These are phyloP conservation scores for Apiospora koreana DNA, from an alignment of 2,329 filamentous ascomycete genomes.

Conservation along the genomic window DNA sequence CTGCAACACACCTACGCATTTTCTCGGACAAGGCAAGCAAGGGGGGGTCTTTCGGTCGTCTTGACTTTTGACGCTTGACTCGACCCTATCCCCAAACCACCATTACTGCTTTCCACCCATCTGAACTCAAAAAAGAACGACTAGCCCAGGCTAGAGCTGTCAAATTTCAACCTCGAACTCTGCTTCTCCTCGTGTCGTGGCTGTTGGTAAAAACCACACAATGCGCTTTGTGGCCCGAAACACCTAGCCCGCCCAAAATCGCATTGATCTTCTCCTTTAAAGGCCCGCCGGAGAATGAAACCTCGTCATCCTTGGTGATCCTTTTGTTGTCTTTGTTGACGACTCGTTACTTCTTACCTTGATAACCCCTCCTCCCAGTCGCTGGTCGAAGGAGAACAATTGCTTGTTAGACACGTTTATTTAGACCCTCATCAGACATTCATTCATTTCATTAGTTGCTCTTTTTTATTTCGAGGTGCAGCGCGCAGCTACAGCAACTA, in stretches of 20 bases:
- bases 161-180: background rate
- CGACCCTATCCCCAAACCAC: background rate
- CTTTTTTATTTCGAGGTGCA: background rate
- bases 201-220: background rate
- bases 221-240: conserved; percentile 7
- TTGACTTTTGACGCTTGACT: background rate
- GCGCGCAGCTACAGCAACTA: background rate
- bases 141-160: background rate
- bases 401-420: conserved; percentile 1
- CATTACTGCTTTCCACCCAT: background rate
- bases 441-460: background rate
- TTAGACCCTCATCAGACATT: background rate
- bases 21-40: background rate
- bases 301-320: conserved; percentile 5
- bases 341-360: background rate
- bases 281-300: background rate
- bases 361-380: background rate
- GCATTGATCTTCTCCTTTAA: conserved; percentile 6
- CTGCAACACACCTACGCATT: background rate
- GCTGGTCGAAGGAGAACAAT: conserved; percentile 6
- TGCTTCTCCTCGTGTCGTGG: background rate
- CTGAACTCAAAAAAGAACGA: background rate
- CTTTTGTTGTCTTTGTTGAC: background rate
- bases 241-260: background rate
- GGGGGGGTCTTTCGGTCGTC: background rate